A percentile compares a stretch with the other conserved stretches of the same genome.
Evolutionary conservation across 2,329 filamentous ascomycete genomes (phyloP).

Genomic region (Trichocomaceae sp.): DNA sequence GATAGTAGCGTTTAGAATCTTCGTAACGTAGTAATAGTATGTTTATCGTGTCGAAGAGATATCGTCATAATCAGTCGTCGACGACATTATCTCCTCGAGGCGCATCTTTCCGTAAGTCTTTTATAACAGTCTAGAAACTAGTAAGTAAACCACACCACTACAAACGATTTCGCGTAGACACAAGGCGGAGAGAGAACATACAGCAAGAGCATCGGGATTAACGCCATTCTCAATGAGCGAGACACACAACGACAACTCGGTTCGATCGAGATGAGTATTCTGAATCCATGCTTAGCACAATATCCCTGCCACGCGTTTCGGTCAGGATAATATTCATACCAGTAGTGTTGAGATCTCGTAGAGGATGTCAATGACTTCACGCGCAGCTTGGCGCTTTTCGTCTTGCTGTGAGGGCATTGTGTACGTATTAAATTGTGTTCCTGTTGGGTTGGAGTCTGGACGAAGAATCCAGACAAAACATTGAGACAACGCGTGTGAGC

Average conservation of each 20-base stretch:
- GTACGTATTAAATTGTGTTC: not conserved
- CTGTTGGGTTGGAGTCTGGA: not conserved
- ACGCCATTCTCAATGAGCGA: conserved; percentile 96
- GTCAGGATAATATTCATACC: conserved; percentile 12
- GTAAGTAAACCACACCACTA: not conserved
- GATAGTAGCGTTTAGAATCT: not conserved
- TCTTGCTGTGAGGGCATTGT: conserved; percentile 38
- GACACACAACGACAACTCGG: conserved; percentile 88
- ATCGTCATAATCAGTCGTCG: not conserved
- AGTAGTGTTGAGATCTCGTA: conserved; percentile 45
- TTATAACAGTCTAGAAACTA: conserved; percentile 37
- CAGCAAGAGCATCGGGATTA: conserved; percentile 88
- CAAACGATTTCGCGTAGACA: not conserved
- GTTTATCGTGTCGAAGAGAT: not conserved
- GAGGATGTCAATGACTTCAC: conserved; percentile 47
- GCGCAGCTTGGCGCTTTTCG: conserved; percentile 44
- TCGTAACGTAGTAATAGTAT: not conserved
- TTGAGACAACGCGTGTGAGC: not conserved
- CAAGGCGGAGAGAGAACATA: conserved; percentile 44
- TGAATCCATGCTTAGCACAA: conserved; percentile 33
- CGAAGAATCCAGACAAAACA: too few species aligned
- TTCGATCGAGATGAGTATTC: conserved; percentile 90
- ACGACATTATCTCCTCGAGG: conserved; percentile 14
- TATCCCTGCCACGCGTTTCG: conserved; percentile 21
- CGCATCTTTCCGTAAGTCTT: conserved; percentile 39